Evolutionary conservation across 176 grass and related monocot genomes (phyloP), one percentile per base, ranked within the genome.

Genomic region (Oryza meyeriana): DNA sequence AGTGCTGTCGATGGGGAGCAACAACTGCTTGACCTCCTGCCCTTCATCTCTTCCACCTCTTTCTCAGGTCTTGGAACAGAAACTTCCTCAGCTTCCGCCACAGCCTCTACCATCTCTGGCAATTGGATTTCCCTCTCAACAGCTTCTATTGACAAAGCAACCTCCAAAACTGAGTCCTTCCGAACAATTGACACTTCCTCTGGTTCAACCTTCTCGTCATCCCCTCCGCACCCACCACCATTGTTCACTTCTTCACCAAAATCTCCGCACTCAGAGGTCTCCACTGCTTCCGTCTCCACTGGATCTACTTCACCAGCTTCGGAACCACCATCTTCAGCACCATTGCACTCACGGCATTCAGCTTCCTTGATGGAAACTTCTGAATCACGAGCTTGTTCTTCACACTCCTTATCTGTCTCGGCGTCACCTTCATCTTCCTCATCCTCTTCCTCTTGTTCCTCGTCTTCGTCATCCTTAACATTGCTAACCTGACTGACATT

Each of bases 1-100:
- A 72, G 45, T 18, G 50, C 18, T 33, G 83, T 74, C 0, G 90
- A 91, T 20, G 92, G 85, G 58, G 85, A 82, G 69, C 76, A 87
- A 29, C 79, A 88, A 61, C 47, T 75, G 48, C 59, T 74, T 74
- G 89, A 91, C 58, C 89, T 89, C 80, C 86, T 91, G 42, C 81
- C 92, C 72, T 91, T 91, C 59, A 74, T 67, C 24, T 83, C 78
- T 66, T 85, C 79, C 7, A 74, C 83, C 45, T 65, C 86, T 50
- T 44, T 82, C 27, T 85, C 57, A 30, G 22, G 52, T 68, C 42
- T 78, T 40, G 85, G 74, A 18, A 28, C 55, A 28, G 10, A 47
- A 10, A 31, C 41, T 31, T 41, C 48, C 13, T 83, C 78, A 10
- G 14, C 2, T 6, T 40, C 40, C 1, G 11, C 29, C 45, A 26